Evolutionary conservation across 2,329 filamentous ascomycete genomes (phyloP), one percentile per base, ranked within the genome.

Genomic region (Verticillium isaacii): DNA sequence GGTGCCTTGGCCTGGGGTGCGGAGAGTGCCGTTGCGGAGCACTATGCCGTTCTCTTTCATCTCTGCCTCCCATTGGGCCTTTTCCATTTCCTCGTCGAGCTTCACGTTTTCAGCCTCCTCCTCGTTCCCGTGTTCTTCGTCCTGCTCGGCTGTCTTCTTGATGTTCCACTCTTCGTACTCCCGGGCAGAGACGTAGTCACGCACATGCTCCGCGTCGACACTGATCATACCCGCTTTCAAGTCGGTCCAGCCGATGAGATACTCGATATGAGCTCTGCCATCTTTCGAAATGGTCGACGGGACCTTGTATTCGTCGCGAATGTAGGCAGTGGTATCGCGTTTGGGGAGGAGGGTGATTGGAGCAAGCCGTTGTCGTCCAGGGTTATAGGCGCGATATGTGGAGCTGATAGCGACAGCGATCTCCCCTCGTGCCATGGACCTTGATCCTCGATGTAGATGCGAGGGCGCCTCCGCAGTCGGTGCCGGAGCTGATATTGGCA

Each of bases 111-210:
- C 68, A 17, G 72, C 69, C 37, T 70, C 60, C 29, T 67, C 70
- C 23, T 69, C 61, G 25, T 68, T 67, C 9, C 66, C 63, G 34
- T 74, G 73, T 45, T 78, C 74, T 56, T 74, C 69, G n/a, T 82
- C 79, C 23, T 77, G 70, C 61, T 78, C 74, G 25, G 80, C 72
- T 58, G 78, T 77, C 15, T 76, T 72, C 2, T 74, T 69, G 60
- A 77, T 80, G 64, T 87, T 85, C 75, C 80, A 89, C 0, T 85
- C 77, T 68, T 89, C 86, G 3, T 87, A 66, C 11, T 77, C 78
- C 12, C 76, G 74, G 2, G 82, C 81, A 0, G 85, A 87, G 8
- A 89, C 85, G 64, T 86, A 88, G 36, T 88, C 80, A 14, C 83
- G 75, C 6, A 86, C 77, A 63, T 77, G 61, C 74, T 78, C 75